Evolutionary conservation across 805 yeast species (phyloP).

Genomic region (Schwanniomyces vanrijiae): DNA sequence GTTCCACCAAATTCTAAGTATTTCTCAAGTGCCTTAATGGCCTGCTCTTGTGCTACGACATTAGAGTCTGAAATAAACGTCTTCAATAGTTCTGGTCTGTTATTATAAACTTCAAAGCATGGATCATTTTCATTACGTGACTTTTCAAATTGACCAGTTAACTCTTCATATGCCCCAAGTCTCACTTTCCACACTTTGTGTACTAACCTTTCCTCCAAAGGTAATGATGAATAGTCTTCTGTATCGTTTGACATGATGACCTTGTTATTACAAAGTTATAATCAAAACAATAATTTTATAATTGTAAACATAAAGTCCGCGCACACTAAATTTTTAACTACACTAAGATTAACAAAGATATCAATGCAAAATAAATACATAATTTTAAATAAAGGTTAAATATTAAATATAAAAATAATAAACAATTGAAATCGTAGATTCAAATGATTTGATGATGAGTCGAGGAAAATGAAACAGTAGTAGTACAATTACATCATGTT

Average conservation of each 20-base stretch:
- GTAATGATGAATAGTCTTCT: conserved; percentile 65
- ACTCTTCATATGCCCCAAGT: conserved; percentile 72
- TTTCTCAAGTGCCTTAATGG: conserved; percentile 54
- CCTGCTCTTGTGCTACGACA: conserved; percentile 90
- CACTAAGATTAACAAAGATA: not conserved
- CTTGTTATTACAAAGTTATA: not conserved
- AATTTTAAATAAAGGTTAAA: not conserved
- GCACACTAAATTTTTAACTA: not conserved
- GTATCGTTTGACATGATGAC: conserved; percentile 42
- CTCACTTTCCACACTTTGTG: conserved; percentile 90
- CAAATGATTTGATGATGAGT: not conserved
- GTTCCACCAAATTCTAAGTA: conserved; percentile 59
- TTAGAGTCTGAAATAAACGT: conserved; percentile 72
- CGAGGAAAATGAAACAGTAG: not conserved
- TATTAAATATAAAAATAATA: not conserved
- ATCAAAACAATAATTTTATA: not conserved
- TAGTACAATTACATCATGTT: not conserved
- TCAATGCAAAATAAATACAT: not conserved
- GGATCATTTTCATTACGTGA: conserved; percentile 58
- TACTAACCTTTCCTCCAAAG: conserved; percentile 62
- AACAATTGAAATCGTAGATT: not conserved
- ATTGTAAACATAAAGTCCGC: not conserved
- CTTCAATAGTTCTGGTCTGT: conserved; percentile 55
- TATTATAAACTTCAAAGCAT: conserved; percentile 50
- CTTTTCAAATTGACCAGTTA: conserved; percentile 48